Evolutionary conservation across 805 yeast genomes (phyloP).

Genomic region (Candida oleophila): DNA sequence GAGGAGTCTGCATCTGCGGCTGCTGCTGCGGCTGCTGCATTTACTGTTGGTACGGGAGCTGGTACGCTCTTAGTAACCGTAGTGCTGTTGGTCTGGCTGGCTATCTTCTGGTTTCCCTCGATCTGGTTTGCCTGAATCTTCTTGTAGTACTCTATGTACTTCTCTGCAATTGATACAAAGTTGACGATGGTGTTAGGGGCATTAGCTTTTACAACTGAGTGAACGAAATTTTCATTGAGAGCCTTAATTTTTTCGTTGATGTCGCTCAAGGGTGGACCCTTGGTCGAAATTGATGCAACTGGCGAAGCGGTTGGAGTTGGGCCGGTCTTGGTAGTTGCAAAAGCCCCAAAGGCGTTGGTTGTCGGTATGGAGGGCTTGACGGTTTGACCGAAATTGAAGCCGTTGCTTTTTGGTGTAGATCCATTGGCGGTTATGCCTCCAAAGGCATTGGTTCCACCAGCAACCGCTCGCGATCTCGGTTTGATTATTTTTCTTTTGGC

Average conservation of each 20-base stretch:
- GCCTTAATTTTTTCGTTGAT: constrained; percentile 58
- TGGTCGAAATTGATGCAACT: neutral
- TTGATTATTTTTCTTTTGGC: constrained; percentile 68
- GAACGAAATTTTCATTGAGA: constrained; percentile 58
- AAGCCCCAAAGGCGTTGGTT: constrained; percentile 1
- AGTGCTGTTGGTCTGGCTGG: no score
- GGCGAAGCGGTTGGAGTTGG: neutral
- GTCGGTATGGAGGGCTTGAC: neutral
- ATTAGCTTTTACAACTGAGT: constrained; percentile 44
- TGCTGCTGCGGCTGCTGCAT: constrained; percentile 2
- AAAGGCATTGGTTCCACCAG: constrained; percentile 1
- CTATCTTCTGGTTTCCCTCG: no score
- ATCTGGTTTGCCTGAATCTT: constrained; percentile 27
- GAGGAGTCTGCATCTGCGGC: constrained; percentile 21
- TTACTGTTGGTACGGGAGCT: constrained; percentile 3
- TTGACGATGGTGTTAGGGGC: constrained; percentile 50
- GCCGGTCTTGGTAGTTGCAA: neutral
- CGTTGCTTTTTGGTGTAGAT: constrained; percentile 9
- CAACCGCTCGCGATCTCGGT: constrained; percentile 38
- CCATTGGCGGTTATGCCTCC: neutral
- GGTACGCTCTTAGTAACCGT: no score
- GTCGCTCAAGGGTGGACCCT: constrained; percentile 14
- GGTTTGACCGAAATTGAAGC: neutral
- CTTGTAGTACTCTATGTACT: constrained; percentile 55
- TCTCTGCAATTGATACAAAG: constrained; percentile 53